Base-by-base conservation (phyloP, 805 yeast species). In the Cyberlindnera sargentensis region DNA sequence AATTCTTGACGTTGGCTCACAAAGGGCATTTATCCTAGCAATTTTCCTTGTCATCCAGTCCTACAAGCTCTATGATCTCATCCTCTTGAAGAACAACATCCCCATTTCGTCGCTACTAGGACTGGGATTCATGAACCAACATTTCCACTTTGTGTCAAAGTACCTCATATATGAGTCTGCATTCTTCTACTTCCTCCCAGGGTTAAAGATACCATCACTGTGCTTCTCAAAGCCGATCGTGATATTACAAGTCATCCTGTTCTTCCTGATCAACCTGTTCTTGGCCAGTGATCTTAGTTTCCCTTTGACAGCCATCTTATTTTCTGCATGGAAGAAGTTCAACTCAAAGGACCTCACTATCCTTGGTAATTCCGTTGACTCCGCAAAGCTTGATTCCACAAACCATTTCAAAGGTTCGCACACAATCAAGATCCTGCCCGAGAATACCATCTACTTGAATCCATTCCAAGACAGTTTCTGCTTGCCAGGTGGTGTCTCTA, bases 351-450 rank as follows among this genome's bases (percentile, higher is more conserved):
- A 78, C 46, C 60, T 78, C 45, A 77, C 78, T n/a, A 60, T 79
- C 5, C 63, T 66, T 11, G 84, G 83, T 9, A 70, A 69, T 33
- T 52, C 75, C 0, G 64, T 73, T 54, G 50, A 32, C 38, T 49
- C 36, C 10, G 58, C 41, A 53, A 65, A 48, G 48, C 61, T 15
- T 50, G 67, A 40, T 42, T 52, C 39, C 1, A 43, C 54, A 26
- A 50, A 48, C 37, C 95, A 89, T 61, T 84, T 90, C 60, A 83
- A 78, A 55, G 99, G 99, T 36, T 80, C 79, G 36, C 85, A 86
- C 56, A 84, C 90, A 1, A 82, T 93, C 48, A 84, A 90, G 56
- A 84, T 85, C 48, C 67, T 93, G 31, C 98, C 99, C 0, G 97
- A 91, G 63, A 84, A 95, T 36, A 82, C 95, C 0, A 96, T 95